Percentiles rank a stretch among this genome's conserved stretches.
Evolutionary conservation across 257 asterid genomes (phyloP).

Genomic region (Agastache rugosa): DNA sequence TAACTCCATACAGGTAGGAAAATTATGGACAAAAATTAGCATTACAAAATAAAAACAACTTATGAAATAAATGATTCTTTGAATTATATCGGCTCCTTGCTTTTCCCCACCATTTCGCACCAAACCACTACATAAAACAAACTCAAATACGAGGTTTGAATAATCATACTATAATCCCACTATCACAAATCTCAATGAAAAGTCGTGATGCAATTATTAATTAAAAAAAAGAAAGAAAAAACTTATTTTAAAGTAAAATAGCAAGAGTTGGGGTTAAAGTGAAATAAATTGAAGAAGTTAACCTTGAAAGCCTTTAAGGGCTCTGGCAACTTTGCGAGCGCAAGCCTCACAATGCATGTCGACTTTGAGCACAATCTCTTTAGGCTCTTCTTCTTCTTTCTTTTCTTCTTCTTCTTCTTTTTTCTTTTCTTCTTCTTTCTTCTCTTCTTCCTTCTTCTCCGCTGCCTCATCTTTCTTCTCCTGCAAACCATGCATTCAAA

Average conservation of each 20-base stretch:
- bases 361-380: conserved; percentile 73
- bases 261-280: too few species aligned
- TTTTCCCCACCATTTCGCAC: conserved; percentile 24
- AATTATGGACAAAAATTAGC: neutral
- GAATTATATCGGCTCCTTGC: conserved; percentile 26
- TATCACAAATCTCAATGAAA: conserved; percentile 12
- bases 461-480: conserved; percentile 51
- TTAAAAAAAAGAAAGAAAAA: neutral
- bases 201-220: neutral
- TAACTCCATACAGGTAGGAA: neutral
- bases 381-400: conserved; percentile 38
- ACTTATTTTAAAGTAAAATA: neutral
- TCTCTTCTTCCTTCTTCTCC: conserved; percentile 30
- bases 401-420: conserved; percentile 22
- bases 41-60: neutral
- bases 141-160: conserved; percentile 34
- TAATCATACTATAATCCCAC: neutral
- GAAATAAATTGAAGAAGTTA: neutral
- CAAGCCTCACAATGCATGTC: conserved; percentile 96
- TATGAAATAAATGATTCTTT: neutral
- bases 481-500: conserved; percentile 35
- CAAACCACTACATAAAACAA: conserved; percentile 22
- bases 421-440: neutral
- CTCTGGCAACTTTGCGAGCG: conserved; percentile 77
- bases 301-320: conserved; percentile 81